Evolutionary conservation across 208 protist genomes (phyloP).

Genomic region (Wallacemonas rigidus): DNA sequence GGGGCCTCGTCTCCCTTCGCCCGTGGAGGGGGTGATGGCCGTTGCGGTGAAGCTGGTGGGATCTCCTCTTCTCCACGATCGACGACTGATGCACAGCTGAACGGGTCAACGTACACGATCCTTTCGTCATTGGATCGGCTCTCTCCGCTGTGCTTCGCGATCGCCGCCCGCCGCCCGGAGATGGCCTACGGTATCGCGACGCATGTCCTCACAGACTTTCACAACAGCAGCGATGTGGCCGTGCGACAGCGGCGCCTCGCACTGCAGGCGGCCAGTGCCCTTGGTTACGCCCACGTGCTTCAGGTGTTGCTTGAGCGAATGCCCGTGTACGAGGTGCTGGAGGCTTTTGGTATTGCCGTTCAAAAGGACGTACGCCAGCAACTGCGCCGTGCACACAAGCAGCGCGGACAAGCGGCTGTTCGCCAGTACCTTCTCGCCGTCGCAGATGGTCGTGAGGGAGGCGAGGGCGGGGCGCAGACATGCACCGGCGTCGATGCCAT

Average conservation of each 20-base stretch:
- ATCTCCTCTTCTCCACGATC: too few relatives aligned
- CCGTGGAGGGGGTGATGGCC: slow-evolving; percentile 21
- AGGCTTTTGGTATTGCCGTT: slow-evolving; percentile 50
- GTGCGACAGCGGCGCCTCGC: slow-evolving; percentile 55
- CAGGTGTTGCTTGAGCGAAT: slow-evolving; percentile 76
- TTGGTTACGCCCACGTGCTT: slow-evolving; percentile 72
- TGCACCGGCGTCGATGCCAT: neutral
- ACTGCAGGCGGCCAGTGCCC: slow-evolving; percentile 55
- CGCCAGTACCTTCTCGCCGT: slow-evolving; percentile 7
- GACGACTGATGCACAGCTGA: neutral
- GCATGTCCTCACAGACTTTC: slow-evolving; percentile 62
- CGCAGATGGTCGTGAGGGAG: neutral
- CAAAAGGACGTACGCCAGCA: slow-evolving; percentile 28
- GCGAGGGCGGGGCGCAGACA: neutral
- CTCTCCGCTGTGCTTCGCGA: slow-evolving; percentile 59
- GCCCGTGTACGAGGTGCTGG: slow-evolving; percentile 59
- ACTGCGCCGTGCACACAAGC: slow-evolving; percentile 16
- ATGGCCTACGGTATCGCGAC: slow-evolving; percentile 67
- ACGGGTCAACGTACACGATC: slow-evolving; percentile 24
- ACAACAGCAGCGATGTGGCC: slow-evolving; percentile 22
- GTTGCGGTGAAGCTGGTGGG: slow-evolving; percentile 7
- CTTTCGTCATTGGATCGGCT: slow-evolving; percentile 37
- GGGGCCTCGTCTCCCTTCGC: slow-evolving; percentile 39
- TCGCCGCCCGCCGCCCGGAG: slow-evolving; percentile 51
- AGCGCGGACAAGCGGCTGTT: slow-evolving; percentile 1